phyloP scores from a whole-genome alignment of 768 basidiomycete species.

The Auriscalpium orientale region DNA sequence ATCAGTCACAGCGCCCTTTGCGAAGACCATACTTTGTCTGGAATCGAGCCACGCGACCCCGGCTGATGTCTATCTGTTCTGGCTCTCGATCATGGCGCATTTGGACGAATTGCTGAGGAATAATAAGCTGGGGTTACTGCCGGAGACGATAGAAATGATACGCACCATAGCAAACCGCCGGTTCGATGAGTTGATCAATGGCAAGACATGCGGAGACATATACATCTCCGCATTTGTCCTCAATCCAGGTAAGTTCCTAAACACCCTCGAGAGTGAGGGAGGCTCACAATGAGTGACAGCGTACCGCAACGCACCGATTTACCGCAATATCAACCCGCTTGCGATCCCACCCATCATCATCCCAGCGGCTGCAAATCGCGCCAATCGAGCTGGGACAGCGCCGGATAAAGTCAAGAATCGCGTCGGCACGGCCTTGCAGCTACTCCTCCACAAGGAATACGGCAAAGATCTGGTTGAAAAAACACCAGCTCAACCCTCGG shows the following conservation, averaged over 20 bases:
- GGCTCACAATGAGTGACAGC: background rate
- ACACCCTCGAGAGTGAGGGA: background rate
- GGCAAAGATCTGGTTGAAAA: background rate
- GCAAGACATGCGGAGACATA: background rate
- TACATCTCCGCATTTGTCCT: background rate
- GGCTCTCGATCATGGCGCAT: background rate
- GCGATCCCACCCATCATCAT: background rate
- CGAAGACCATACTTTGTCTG: background rate
- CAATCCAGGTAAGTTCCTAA: background rate
- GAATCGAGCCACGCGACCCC: background rate
- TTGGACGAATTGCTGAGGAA: background rate
- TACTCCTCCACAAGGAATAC: background rate
- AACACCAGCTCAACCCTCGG: too few relatives aligned
- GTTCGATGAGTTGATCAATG: background rate
- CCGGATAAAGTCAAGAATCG: background rate
- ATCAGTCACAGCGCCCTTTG: background rate
- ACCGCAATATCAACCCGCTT: background rate
- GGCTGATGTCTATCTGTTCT: background rate
- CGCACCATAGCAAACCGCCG: background rate
- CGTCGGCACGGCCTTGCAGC: background rate
- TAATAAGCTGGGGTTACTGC: background rate
- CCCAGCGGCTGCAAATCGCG: background rate
- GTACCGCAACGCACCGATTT: background rate
- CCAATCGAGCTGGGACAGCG: background rate
- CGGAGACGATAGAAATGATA: background rate